Evolutionary conservation across 1,139 yeast species (phyloP).

Genomic region (Kodamaea alishanica): DNA sequence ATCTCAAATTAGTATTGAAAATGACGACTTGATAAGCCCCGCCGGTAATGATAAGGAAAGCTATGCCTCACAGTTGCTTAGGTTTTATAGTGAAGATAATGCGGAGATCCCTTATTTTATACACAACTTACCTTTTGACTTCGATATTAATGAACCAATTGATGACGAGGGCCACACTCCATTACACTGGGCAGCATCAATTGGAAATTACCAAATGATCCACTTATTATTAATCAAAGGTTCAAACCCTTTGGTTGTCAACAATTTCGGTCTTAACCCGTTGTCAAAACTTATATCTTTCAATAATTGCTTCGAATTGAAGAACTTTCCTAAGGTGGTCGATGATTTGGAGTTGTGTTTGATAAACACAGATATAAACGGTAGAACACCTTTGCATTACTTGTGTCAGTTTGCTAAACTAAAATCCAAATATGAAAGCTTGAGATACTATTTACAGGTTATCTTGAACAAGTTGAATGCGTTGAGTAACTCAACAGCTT

Average conservation of each 20-base stretch:
- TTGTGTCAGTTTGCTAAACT: conserved; percentile 59
- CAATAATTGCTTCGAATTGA: conserved; percentile 80
- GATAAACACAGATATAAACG: conserved; percentile 67
- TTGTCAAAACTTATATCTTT: conserved; percentile 79
- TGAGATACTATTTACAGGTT: conserved; percentile 36
- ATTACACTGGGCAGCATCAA: conserved; percentile 94
- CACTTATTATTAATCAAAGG: conserved; percentile 67
- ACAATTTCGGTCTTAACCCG: conserved; percentile 77
- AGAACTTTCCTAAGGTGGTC: conserved; percentile 68
- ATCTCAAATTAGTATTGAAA: conserved; percentile 6
- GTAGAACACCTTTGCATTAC: conserved; percentile 72
- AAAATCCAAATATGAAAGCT: conserved; percentile 44
- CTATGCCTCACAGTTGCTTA: conserved; percentile 55
- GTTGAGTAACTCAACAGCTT: conserved; percentile 29
- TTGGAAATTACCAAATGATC: conserved; percentile 74
- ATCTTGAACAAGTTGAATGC: conserved; percentile 36
- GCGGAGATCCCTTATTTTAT: conserved; percentile 72
- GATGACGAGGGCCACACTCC: conserved; percentile 97
- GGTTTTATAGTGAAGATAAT: conserved; percentile 68
- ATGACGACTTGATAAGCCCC: conserved; percentile 9
- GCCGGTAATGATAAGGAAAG: conserved; percentile 25
- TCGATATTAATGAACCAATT: conserved; percentile 79
- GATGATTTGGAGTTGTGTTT: conserved; percentile 68
- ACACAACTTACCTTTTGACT: conserved; percentile 71
- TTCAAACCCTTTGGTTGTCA: conserved; percentile 73